phyloP scores from a whole-genome alignment of 805 yeast species.

The Candida caryicola region DNA sequence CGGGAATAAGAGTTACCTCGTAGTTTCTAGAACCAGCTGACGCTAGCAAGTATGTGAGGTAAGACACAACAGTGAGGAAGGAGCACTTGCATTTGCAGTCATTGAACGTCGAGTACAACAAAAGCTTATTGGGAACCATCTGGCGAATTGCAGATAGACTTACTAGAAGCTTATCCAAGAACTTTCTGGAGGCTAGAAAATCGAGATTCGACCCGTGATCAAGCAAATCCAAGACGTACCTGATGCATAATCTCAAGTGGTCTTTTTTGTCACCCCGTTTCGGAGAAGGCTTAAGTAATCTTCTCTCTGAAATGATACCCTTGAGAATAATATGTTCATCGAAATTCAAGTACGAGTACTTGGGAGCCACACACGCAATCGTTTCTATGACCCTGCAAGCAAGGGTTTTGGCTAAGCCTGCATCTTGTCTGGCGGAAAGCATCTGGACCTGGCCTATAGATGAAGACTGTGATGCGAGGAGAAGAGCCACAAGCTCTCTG shows the following conservation, averaged over 20 bases:
- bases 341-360: not conserved
- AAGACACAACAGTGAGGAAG: constrained; percentile 12
- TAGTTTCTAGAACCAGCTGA: constrained; percentile 9
- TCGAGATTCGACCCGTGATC: constrained; percentile 18
- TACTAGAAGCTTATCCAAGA: not conserved
- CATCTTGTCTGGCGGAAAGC: no score
- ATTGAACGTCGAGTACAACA: constrained; percentile 12
- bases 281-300: not conserved
- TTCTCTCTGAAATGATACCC: not conserved
- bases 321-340: no score
- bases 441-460: no score
- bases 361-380: no score
- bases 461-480: not conserved
- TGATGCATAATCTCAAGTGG: no score
- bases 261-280: no score
- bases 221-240: constrained; percentile 20
- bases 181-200: constrained; percentile 9
- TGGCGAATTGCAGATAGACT: not conserved
- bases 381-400: no score
- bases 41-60: constrained; percentile 18
- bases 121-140: not conserved
- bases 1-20: constrained; percentile 12
- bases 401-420: no score
- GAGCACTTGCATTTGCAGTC: constrained; percentile 21
- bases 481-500: not conserved